A percentile compares a stretch with the other conserved stretches of the same genome.
phyloP scores from a whole-genome alignment of 495 filamentous ascomycete species.

The Bacidia gigantensis region DNA sequence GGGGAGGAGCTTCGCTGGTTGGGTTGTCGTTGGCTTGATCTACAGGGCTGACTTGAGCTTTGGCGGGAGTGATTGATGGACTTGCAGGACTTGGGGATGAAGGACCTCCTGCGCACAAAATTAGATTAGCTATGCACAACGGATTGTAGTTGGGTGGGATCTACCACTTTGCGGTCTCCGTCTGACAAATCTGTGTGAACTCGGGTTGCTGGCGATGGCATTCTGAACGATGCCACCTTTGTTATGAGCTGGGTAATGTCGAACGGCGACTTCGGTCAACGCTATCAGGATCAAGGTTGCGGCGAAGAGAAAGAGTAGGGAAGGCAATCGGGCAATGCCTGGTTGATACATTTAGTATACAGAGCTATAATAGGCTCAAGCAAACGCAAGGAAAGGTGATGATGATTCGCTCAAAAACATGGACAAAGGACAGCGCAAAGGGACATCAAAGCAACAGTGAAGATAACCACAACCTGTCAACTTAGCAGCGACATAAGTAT shows the following conservation, averaged over 20 bases:
- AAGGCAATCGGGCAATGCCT: constrained; percentile 8
- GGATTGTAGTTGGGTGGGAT: background rate
- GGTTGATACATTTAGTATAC: constrained; percentile 6
- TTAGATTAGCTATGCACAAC: background rate
- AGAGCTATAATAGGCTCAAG: too few relatives aligned
- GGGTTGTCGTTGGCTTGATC: background rate
- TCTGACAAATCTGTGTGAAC: background rate
- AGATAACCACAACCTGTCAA: background rate
- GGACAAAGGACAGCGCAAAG: too few relatives aligned
- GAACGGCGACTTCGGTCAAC: constrained; percentile 7
- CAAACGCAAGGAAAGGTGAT: too few relatives aligned
- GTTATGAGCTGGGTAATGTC: constrained; percentile 5
- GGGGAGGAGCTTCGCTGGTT: background rate
- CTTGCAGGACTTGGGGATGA: too few relatives aligned
- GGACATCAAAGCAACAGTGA: background rate
- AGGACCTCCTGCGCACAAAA: too few relatives aligned
- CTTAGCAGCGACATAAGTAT: background rate
- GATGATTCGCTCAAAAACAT: too few relatives aligned
- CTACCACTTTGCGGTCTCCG: constrained; percentile 1
- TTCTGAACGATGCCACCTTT: constrained; percentile 2
- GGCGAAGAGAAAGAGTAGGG: constrained; percentile 6
- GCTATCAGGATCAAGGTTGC: constrained; percentile 4
- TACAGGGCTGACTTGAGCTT: background rate
- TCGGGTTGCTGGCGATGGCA: background rate
- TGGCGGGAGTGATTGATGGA: background rate